phyloP scores from a whole-genome alignment of 129 eudicot genomes.

The Chrysanthemum seticuspe region DNA sequence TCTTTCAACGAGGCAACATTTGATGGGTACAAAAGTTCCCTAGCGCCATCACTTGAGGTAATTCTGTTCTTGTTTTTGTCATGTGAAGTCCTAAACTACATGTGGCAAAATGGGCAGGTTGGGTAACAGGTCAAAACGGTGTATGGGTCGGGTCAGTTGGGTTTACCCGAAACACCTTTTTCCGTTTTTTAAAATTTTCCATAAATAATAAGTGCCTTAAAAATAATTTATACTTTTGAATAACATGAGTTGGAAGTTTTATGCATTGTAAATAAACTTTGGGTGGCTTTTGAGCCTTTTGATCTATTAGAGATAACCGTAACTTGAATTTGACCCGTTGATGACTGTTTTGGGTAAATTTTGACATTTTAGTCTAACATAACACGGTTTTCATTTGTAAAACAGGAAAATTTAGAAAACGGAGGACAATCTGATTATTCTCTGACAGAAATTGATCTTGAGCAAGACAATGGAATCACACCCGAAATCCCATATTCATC shows the following conservation, averaged over 20 bases:
- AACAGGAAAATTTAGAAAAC: constrained; percentile 50
- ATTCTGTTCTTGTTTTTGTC: not conserved
- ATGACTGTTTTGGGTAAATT: not conserved
- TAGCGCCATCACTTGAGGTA: constrained; percentile 48
- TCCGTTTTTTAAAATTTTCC: too few relatives aligned
- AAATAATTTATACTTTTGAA: not conserved
- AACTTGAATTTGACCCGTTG: too few relatives aligned
- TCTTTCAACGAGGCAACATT: constrained; percentile 37
- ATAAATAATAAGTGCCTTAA: too few relatives aligned
- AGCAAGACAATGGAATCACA: too few relatives aligned
- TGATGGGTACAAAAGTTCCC: constrained; percentile 34
- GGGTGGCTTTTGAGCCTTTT: not conserved
- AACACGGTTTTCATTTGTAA: constrained; percentile 13
- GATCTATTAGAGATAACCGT: not conserved
- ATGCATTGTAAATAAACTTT: not conserved
- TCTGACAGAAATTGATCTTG: constrained; percentile 28
- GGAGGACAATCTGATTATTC: constrained; percentile 34
- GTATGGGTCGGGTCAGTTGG: not conserved
- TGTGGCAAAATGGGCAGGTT: not conserved
- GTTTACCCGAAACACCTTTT: too few relatives aligned
- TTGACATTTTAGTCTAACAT: not conserved
- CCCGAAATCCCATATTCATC: too few relatives aligned
- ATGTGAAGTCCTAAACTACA: not conserved
- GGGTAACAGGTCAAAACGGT: not conserved
- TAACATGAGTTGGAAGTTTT: not conserved